Percentiles rank a stretch among this genome's conserved stretches.
phyloP scores from a whole-genome alignment of 257 asterid genomes.

The Solanum tacnaense region DNA sequence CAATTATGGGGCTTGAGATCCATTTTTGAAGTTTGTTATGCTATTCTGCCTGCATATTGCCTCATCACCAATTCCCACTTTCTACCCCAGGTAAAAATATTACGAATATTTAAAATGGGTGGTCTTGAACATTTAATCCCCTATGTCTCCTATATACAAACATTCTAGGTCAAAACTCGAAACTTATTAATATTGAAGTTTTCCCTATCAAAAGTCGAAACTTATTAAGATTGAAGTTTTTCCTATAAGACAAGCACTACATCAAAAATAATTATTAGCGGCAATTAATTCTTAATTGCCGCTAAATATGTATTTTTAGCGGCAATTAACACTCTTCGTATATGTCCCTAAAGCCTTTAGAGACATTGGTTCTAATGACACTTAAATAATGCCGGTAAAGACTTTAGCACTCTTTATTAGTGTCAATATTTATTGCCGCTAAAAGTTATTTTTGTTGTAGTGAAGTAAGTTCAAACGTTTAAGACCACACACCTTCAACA shows the following conservation, averaged over 20 bases:
- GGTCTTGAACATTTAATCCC: background rate
- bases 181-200: background rate
- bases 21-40: constrained; percentile 20
- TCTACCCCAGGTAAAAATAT: constrained; percentile 15
- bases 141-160: background rate
- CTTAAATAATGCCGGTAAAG: too few species aligned
- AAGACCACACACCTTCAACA: too few species aligned
- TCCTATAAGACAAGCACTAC: background rate
- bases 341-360: too few species aligned
- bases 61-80: constrained; percentile 16
- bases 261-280: too few species aligned
- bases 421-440: too few species aligned
- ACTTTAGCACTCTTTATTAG: too few species aligned
- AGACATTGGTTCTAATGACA: too few species aligned
- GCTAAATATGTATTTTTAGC: too few species aligned
- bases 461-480: background rate
- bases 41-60: constrained; percentile 26
- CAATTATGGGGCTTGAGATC: constrained; percentile 17
- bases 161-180: background rate
- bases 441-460: too few species aligned
- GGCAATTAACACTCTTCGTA: too few species aligned
- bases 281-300: too few species aligned
- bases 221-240: too few species aligned
- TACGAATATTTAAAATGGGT: rapidly evolving
- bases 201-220: background rate